Base-by-base conservation (phyloP, 257 asterid genomes). In the Jacaranda copaia region DNA sequence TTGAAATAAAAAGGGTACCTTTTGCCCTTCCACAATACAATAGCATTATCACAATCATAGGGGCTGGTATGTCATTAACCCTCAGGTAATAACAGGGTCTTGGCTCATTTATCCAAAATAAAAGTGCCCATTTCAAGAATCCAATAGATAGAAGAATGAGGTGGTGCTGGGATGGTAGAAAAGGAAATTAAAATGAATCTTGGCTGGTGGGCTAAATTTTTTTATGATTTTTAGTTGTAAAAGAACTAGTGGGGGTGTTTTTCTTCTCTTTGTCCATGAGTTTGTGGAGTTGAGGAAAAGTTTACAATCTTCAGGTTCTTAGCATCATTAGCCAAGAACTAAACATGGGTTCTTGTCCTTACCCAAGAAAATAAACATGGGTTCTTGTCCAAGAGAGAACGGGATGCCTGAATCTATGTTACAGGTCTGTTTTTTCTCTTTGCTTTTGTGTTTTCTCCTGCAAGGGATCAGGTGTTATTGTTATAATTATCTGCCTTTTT, bases 301-400 rank as follows among this genome's bases (percentile, higher is more conserved):
- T 61, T 36, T 36, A 20, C 39, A 19, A 12, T 53, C 73, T 64
- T 68, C 57, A 60, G 67, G 68, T 59, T 19, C 38, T 57, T 55
- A 55, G 62, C 75, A 53, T 78, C 72, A 48, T 38, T 73, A 61
- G 51, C 42, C 66, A 70, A 46, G 64, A 66, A 68, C 35, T 36
- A 55, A 63, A 35, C 70, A 70, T 77, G 77, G 78, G 70, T 52
- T 69, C 60, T 74, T 81, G 68, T 71, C 68, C 11, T 75, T 42
- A 8, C 6, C 46, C 6, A 42, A 42, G 46, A 42, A 42, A 42
- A 42, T 42, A 42, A 42, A 8, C 46, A 42, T 42, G 6, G 77
- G 70, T 52, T 69, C 55, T 74, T 81, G 68, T 71, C 62, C 15
- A 81, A 78, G 79, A 81, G 73, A 73, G 72, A 75, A 60, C 58